Percentiles rank a stretch among this genome's conserved stretches.
These are phyloP conservation scores for Scheffersomyces insectosa DNA, from an alignment of 1,139 yeast genomes.

Conservation along the genomic window DNA sequence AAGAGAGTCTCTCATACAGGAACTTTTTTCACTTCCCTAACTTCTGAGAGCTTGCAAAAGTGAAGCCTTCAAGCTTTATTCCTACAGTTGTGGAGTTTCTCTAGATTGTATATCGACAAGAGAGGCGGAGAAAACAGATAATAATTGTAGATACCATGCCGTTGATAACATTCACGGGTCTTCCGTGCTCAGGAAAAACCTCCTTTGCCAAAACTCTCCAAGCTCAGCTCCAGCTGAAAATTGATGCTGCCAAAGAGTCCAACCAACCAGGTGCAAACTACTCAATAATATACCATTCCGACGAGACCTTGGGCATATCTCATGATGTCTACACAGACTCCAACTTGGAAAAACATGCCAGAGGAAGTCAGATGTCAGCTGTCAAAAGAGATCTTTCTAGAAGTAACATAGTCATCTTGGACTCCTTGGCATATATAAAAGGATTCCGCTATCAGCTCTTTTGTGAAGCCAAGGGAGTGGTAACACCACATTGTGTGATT, in stretches of 20 bases:
- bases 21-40: too few species aligned
- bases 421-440: conserved; percentile 85
- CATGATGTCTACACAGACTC: conserved; percentile 72
- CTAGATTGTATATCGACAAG: too few species aligned
- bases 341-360: conserved; percentile 70
- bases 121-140: too few species aligned
- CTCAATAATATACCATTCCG: conserved; percentile 70
- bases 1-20: too few species aligned
- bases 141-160: conserved; percentile 81
- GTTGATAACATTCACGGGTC: conserved; percentile 77
- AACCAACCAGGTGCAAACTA: conserved; percentile 52
- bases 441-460: conserved; percentile 93
- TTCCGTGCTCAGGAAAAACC: conserved; percentile 84
- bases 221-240: conserved; percentile 46
- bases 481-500: conserved; percentile 81
- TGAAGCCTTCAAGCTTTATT: too few species aligned
- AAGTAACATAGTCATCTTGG: conserved; percentile 75
- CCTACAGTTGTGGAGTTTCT: too few species aligned
- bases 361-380: conserved; percentile 86
- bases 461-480: conserved; percentile 86
- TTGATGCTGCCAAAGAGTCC: conserved; percentile 34
- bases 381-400: conserved; percentile 78
- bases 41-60: too few species aligned
- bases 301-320: conserved; percentile 71
- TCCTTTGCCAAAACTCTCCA: conserved; percentile 64